phyloP scores from a whole-genome alignment of 2,329 filamentous ascomycete species.

The Diaporthe aspalathi region DNA sequence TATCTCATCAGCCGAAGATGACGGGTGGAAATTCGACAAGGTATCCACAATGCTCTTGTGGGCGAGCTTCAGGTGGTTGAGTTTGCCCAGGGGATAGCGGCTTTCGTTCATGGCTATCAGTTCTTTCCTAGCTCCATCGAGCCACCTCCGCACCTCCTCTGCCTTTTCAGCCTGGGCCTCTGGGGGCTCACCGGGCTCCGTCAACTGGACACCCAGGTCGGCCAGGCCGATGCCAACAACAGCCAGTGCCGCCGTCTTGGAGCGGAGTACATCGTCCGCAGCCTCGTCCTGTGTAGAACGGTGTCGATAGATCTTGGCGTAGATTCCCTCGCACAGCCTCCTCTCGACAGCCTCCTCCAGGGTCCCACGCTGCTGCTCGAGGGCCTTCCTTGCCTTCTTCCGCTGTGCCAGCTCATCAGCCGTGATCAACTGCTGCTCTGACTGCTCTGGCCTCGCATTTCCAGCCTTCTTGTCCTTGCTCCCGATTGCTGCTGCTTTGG shows the following conservation, averaged over 20 bases:
- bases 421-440: conserved; percentile 88
- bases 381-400: conserved; percentile 79
- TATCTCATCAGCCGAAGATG: conserved; percentile 96
- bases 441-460: conserved; percentile 53
- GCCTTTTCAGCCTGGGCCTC: conserved; percentile 69
- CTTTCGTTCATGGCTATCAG: conserved; percentile 87
- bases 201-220: conserved; percentile 84
- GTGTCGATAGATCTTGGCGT: conserved; percentile 90
- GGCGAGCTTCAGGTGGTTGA: conserved; percentile 86
- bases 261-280: conserved; percentile 92
- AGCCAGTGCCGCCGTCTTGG: conserved; percentile 88
- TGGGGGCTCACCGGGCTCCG: conserved; percentile 64
- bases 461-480: conserved; percentile 62
- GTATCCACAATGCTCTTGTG: conserved; percentile 97
- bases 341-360: conserved; percentile 94
- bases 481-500: conserved; percentile 66
- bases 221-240: conserved; percentile 91
- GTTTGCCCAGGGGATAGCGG: conserved; percentile 89
- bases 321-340: conserved; percentile 85
- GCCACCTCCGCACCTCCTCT: conserved; percentile 77
- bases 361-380: conserved; percentile 81
- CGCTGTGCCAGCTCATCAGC: conserved; percentile 83
- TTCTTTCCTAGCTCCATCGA: conserved; percentile 77
- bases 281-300: conserved; percentile 93
- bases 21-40: conserved; percentile 72